These are phyloP conservation scores for Neocatenulostroma microsporum DNA, from an alignment of 2,329 filamentous ascomycete genomes.

Conservation along the genomic window DNA sequence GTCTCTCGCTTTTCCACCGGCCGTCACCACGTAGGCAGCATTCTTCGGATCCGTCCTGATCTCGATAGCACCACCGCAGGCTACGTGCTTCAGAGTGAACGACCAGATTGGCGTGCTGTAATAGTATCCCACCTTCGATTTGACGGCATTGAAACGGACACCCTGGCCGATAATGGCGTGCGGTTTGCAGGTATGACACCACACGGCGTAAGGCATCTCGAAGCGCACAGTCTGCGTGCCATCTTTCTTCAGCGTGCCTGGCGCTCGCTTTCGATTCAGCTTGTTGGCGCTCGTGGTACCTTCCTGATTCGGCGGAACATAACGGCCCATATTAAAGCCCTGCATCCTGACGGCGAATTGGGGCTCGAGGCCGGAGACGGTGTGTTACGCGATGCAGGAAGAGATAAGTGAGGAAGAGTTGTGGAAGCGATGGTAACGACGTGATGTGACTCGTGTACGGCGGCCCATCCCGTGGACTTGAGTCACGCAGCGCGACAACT, in stretches of 20 bases:
- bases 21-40: slow-evolving; percentile 71
- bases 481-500: too few species aligned
- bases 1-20: slow-evolving; percentile 67
- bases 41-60: slow-evolving; percentile 84
- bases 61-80: slow-evolving; percentile 76
- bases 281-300: slow-evolving; percentile 63
- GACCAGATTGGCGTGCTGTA: slow-evolving; percentile 74
- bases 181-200: slow-evolving; percentile 71
- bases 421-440: too few species aligned
- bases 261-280: slow-evolving; percentile 62
- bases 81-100: slow-evolving; percentile 75
- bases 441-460: too few species aligned
- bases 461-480: too few species aligned
- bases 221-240: slow-evolving; percentile 83
- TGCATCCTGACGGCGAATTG: slow-evolving; percentile 69
- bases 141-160: slow-evolving; percentile 94
- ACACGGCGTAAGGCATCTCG: slow-evolving; percentile 91
- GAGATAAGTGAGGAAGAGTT: neutral
- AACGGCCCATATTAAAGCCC: slow-evolving; percentile 77
- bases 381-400: slow-evolving; percentile 6
- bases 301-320: slow-evolving; percentile 76
- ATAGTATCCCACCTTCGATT: slow-evolving; percentile 75
- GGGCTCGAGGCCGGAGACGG: too few species aligned
- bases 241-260: slow-evolving; percentile 57
- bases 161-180: slow-evolving; percentile 83